phyloP scores from a whole-genome alignment of 2,329 filamentous ascomycete species.

The Fusarium globosum region DNA sequence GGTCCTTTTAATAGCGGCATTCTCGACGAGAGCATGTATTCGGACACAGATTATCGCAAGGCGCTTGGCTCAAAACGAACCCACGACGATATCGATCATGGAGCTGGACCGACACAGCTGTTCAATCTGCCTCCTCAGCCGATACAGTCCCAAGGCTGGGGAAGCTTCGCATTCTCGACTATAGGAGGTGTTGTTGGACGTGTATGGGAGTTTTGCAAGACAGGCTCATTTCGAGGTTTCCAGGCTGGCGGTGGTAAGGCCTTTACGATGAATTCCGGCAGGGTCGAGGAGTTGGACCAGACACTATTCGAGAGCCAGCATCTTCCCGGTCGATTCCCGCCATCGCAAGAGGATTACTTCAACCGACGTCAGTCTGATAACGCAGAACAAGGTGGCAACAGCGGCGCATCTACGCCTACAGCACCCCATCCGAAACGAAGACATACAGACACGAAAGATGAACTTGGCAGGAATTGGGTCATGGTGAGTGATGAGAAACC shows the following conservation, averaged over 20 bases:
- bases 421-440: slow-evolving; percentile 63
- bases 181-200: slow-evolving; percentile 78
- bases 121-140: slow-evolving; percentile 48
- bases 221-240: slow-evolving; percentile 82
- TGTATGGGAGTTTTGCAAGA: slow-evolving; percentile 86
- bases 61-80: slow-evolving; percentile 61
- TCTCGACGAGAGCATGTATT: slow-evolving; percentile 66
- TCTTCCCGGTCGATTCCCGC: slow-evolving; percentile 48
- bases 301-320: slow-evolving; percentile 37
- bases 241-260: slow-evolving; percentile 83
- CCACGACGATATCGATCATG: slow-evolving; percentile 52
- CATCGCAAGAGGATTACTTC: slow-evolving; percentile 43
- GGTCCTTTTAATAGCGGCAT: slow-evolving; percentile 47
- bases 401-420: slow-evolving; percentile 56
- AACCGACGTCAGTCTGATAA: slow-evolving; percentile 9
- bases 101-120: slow-evolving; percentile 48
- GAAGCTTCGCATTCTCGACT: slow-evolving; percentile 68
- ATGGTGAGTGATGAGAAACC: slow-evolving; percentile 64
- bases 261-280: slow-evolving; percentile 64
- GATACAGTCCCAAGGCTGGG: slow-evolving; percentile 60
- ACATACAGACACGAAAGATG: slow-evolving; percentile 64
- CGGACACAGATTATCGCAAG: slow-evolving; percentile 66
- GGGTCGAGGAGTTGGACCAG: slow-evolving; percentile 39
- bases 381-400: slow-evolving; percentile 47
- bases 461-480: slow-evolving; percentile 77